These are phyloP conservation scores for Yamadazyma triangularis DNA, from an alignment of 1,139 yeast species.

Conservation along the genomic window DNA sequence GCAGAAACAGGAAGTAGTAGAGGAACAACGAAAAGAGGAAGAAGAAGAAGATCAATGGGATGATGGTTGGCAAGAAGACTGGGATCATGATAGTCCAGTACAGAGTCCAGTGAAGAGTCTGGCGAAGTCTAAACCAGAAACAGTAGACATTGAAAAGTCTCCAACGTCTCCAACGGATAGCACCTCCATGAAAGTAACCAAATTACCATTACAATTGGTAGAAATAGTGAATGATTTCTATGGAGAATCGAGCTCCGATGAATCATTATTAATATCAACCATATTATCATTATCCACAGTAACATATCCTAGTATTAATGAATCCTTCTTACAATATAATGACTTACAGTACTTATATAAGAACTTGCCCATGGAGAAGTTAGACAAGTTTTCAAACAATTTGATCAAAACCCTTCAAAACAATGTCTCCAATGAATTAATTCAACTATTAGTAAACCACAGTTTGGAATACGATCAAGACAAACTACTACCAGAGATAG, in stretches of 20 bases:
- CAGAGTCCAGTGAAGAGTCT: not conserved
- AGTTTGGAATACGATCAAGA: slow-evolving; percentile 5
- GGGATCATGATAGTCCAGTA: not conserved
- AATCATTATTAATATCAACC: slow-evolving; percentile 15
- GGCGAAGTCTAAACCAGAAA: not conserved
- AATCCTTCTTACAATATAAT: slow-evolving; percentile 33
- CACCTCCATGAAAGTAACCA: slow-evolving; percentile 14
- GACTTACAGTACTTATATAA: slow-evolving; percentile 27
- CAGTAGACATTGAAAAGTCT: too few species aligned
- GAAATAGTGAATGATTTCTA: slow-evolving; percentile 20
- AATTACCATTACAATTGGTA: slow-evolving; percentile 17
- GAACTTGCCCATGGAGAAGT: slow-evolving; percentile 5
- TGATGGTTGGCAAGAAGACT: not conserved
- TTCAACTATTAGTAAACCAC: slow-evolving; percentile 9
- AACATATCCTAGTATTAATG: slow-evolving; percentile 27
- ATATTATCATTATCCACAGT: slow-evolving; percentile 29
- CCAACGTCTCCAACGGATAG: too few species aligned
- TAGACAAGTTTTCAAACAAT: slow-evolving; percentile 9
- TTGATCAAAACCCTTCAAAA: slow-evolving; percentile 12
- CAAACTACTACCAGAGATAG: slow-evolving; percentile 5
- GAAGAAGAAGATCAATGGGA: slow-evolving; percentile 1
- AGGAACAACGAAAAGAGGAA: not conserved
- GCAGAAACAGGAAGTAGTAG: slow-evolving; percentile 2
- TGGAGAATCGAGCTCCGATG: slow-evolving; percentile 9
- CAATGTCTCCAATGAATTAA: slow-evolving; percentile 8